A percentile compares a stretch with the other conserved stretches of the same genome.
Conservation (phyloP, 352 stramenopile species). For the Phytopythium helicoides region DNA sequence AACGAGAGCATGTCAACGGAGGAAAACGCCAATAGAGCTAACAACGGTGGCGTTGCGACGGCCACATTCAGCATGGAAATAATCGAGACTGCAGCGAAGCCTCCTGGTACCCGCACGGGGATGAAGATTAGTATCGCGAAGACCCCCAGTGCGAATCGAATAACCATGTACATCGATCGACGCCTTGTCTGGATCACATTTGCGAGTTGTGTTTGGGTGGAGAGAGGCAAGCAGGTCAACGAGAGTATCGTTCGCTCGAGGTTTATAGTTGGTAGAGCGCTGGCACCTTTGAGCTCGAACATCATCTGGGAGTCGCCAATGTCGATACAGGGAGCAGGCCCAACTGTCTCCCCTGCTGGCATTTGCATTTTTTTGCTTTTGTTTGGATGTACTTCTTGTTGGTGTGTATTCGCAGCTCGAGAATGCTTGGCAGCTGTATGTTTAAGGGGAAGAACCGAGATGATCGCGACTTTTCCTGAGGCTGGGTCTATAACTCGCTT, state of each 20-base stretch:
- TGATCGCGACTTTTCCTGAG: too few species aligned
- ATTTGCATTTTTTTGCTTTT: too few species aligned
- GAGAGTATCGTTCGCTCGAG: constrained; percentile 2
- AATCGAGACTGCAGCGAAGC: neutral
- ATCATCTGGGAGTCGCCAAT: neutral
- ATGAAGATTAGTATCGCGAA: constrained; percentile 3
- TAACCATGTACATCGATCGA: neutral
- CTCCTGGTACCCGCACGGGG: neutral
- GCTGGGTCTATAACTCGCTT: too few species aligned
- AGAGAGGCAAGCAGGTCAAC: neutral
- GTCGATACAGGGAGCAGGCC: too few species aligned
- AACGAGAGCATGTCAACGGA: constrained; percentile 17
- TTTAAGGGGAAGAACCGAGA: too few species aligned
- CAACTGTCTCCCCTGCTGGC: too few species aligned
- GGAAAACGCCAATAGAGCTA: constrained; percentile 15
- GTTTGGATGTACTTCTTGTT: too few species aligned
- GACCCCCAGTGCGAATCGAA: neutral
- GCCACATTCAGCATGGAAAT: neutral
- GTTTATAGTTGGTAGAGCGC: neutral
- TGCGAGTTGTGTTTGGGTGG: neutral
- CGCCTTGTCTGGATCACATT: neutral
- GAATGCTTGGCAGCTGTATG: too few species aligned
- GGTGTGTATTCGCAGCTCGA: too few species aligned
- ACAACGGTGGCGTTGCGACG: constrained; percentile 1
- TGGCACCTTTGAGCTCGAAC: constrained; percentile 1